A percentile compares a stretch with the other conserved stretches of the same genome.
phyloP scores from a whole-genome alignment of 176 grass and related monocot genomes.

The Alloteropsis semialata region DNA sequence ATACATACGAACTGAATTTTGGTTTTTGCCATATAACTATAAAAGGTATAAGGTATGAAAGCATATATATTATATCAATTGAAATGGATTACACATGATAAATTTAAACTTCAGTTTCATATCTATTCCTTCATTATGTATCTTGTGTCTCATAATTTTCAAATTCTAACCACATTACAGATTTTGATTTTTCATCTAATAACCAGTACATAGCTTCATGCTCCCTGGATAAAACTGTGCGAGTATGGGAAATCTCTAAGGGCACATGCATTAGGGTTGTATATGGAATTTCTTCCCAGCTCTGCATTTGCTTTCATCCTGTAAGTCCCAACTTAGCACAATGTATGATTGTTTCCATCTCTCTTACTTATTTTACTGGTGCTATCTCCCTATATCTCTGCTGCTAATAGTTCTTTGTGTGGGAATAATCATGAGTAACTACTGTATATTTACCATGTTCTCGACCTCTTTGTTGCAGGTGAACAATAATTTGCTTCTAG shows the following conservation, averaged over 20 bases:
- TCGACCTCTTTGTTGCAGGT: slow-evolving; percentile 59
- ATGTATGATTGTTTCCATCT: background rate
- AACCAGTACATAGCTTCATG: slow-evolving; percentile 99
- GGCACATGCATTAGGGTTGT: slow-evolving; percentile 90
- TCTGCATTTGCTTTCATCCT: slow-evolving; percentile 96
- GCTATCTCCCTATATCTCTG: background rate
- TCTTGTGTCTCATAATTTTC: slow-evolving; percentile 10
- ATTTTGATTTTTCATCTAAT: slow-evolving; percentile 99
- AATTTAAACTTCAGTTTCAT: background rate
- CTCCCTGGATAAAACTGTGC: slow-evolving; percentile 94
- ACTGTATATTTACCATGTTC: slow-evolving; percentile 18
- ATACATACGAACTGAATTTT: background rate
- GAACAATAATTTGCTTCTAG: slow-evolving; percentile 94
- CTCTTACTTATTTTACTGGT: background rate
- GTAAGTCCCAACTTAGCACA: slow-evolving; percentile 42
- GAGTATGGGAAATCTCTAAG: slow-evolving; percentile 92
- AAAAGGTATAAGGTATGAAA: background rate
- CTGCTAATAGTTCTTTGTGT: slow-evolving; percentile 10
- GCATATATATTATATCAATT: slow-evolving; percentile 12
- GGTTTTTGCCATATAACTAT: slow-evolving; percentile 7
- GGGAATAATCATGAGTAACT: background rate
- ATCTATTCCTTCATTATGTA: background rate
- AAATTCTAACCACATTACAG: slow-evolving; percentile 81
- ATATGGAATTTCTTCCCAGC: slow-evolving; percentile 94
- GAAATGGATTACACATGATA: background rate